Evolutionary conservation across 371 early-diverging fungal species (phyloP).

Genomic region (Dichotomocladium elegans): DNA sequence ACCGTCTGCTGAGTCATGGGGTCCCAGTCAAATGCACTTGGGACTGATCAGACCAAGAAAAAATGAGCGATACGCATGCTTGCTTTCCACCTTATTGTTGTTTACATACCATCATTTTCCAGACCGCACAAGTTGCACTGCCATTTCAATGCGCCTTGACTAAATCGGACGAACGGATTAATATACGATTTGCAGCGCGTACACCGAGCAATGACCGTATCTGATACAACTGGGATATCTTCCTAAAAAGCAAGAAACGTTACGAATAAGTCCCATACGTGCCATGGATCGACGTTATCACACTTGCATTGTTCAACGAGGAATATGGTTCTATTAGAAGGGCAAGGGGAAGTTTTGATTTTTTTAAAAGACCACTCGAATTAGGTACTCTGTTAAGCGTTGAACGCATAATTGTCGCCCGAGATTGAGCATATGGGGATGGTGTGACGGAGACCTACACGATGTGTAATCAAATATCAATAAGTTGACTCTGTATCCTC

Average conservation of each 20-base stretch:
- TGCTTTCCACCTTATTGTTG: background rate
- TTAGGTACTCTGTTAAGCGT: slow-evolving; percentile 76
- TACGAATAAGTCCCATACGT: background rate
- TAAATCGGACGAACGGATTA: slow-evolving; percentile 81
- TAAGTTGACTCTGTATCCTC: too few species aligned
- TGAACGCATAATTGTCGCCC: slow-evolving; percentile 58
- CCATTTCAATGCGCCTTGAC: slow-evolving; percentile 78
- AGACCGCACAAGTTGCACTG: slow-evolving; percentile 81
- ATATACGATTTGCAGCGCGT: slow-evolving; percentile 83
- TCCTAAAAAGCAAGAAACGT: slow-evolving; percentile 14
- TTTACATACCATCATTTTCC: slow-evolving; percentile 65
- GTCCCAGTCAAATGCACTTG: slow-evolving; percentile 77
- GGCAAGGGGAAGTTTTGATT: slow-evolving; percentile 75
- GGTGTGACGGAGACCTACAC: slow-evolving; percentile 40
- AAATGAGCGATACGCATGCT: background rate
- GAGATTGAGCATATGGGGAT: slow-evolving; percentile 41
- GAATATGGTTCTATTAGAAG: slow-evolving; percentile 69
- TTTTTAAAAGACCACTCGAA: slow-evolving; percentile 57
- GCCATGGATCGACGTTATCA: background rate
- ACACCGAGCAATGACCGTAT: slow-evolving; percentile 75
- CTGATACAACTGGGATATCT: slow-evolving; percentile 66
- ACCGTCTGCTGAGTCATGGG: slow-evolving; percentile 54
- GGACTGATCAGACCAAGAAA: slow-evolving; percentile 53
- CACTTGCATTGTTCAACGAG: slow-evolving; percentile 38
- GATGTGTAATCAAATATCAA: background rate